A percentile compares a stretch with the other conserved stretches of the same genome.
These are phyloP conservation scores for Lipomyces mesembrius DNA, from an alignment of 805 yeast genomes.

Conservation along the genomic window DNA sequence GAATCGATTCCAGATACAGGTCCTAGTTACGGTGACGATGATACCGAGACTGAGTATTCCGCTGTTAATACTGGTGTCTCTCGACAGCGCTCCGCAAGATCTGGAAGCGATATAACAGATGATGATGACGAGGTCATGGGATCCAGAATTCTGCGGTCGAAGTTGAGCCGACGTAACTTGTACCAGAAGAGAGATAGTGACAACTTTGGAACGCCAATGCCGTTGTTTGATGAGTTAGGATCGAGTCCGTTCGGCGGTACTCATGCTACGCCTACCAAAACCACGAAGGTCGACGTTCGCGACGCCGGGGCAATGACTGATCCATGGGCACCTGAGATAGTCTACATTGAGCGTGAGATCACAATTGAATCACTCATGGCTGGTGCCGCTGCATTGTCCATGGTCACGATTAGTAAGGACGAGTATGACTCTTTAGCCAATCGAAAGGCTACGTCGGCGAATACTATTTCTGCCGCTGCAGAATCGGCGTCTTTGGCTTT, in stretches of 20 bases:
- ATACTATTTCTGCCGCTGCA: slow-evolving; percentile 15
- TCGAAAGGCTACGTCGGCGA: slow-evolving; percentile 7
- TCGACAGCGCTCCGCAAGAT: neutral
- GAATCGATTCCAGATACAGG: slow-evolving; percentile 39
- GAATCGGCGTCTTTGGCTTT: slow-evolving; percentile 26
- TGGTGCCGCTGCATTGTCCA: slow-evolving; percentile 26
- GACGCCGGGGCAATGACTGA: slow-evolving; percentile 26
- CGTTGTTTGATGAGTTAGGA: slow-evolving; percentile 31
- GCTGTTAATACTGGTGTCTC: slow-evolving; percentile 1
- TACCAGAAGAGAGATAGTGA: slow-evolving; percentile 29
- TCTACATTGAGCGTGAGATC: neutral
- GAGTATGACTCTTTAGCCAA: slow-evolving; percentile 16
- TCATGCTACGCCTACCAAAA: slow-evolving; percentile 17
- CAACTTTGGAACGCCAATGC: slow-evolving; percentile 31
- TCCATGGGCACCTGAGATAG: slow-evolving; percentile 22
- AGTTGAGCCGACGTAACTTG: slow-evolving; percentile 5
- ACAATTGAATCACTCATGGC: slow-evolving; percentile 21
- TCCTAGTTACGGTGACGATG: slow-evolving; percentile 38
- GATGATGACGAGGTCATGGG: slow-evolving; percentile 33
- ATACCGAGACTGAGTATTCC: slow-evolving; percentile 44
- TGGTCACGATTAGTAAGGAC: slow-evolving; percentile 17
- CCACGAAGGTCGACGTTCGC: neutral
- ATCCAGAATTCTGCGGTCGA: slow-evolving; percentile 15
- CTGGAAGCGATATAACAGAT: slow-evolving; percentile 20
- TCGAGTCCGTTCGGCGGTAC: slow-evolving; percentile 23